Conservation (phyloP, 2,329 filamentous ascomycete species). For the Monosporascus sp. region DNA sequence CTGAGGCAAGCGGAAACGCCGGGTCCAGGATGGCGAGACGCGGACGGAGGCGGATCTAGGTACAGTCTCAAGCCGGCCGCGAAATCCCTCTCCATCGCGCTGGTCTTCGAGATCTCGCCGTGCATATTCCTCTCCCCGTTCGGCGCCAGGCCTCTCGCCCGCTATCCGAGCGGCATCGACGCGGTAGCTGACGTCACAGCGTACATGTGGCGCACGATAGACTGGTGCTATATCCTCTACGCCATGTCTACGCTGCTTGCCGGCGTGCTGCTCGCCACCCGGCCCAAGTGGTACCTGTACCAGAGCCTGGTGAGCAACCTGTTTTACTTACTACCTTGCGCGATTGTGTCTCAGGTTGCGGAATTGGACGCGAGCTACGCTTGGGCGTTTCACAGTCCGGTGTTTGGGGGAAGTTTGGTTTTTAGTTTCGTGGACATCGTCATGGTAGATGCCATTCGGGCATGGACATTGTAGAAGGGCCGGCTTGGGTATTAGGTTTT, state of each 20-base stretch:
- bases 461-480: conserved; percentile 34
- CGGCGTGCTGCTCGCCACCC: conserved; percentile 57
- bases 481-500: too few relatives aligned
- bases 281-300: conserved; percentile 61
- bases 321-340: conserved; percentile 66
- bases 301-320: conserved; percentile 64
- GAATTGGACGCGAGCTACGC: conserved; percentile 47
- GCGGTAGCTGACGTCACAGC: conserved; percentile 55
- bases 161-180: conserved; percentile 53
- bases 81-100: conserved; percentile 45
- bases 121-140: conserved; percentile 57
- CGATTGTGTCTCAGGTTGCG: conserved; percentile 52
- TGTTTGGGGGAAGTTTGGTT: conserved; percentile 64
- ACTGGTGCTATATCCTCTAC: conserved; percentile 68
- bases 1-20: conserved; percentile 43
- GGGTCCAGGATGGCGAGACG: too few relatives aligned
- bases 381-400: conserved; percentile 61
- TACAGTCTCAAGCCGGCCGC: conserved; percentile 41
- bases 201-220: conserved; percentile 59
- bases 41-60: background rate
- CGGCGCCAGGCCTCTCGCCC: conserved; percentile 56
- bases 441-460: conserved; percentile 46
- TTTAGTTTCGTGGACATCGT: conserved; percentile 59
- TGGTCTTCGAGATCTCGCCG: conserved; percentile 56
- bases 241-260: conserved; percentile 61